These are phyloP conservation scores for Fusarium abutilonis DNA, from an alignment of 2,329 filamentous ascomycete species.

Conservation along the genomic window DNA sequence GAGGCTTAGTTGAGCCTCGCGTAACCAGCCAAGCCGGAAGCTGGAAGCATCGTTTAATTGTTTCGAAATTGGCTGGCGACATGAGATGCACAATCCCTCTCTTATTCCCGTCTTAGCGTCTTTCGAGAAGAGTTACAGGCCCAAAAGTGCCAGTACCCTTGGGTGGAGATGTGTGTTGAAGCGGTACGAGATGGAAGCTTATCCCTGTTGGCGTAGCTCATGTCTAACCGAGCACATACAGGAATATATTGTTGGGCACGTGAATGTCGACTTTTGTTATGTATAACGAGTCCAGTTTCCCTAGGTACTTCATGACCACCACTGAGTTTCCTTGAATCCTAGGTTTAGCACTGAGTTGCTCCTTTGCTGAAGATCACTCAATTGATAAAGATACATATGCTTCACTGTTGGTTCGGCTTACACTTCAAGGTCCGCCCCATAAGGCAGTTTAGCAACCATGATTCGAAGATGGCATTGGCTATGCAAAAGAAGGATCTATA, in stretches of 20 bases:
- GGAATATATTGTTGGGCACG: conserved; percentile 5
- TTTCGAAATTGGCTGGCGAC: not conserved
- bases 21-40: conserved; percentile 38
- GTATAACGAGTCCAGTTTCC: conserved; percentile 14
- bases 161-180: conserved; percentile 2
- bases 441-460: not conserved
- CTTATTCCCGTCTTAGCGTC: conserved; percentile 21
- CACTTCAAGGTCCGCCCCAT: not conserved
- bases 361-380: too few relatives aligned
- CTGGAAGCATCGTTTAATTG: conserved; percentile 22
- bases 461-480: not conserved
- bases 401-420: not conserved
- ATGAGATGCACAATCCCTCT: not conserved
- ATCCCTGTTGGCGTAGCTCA: conserved; percentile 5
- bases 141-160: not conserved
- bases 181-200: not conserved
- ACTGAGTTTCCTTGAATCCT: not conserved
- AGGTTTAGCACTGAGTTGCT: too few relatives aligned
- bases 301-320: not conserved
- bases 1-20: conserved; percentile 10
- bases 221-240: conserved; percentile 13
- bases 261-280: conserved; percentile 8
- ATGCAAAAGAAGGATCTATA: too few relatives aligned
- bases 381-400: too few relatives aligned
- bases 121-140: not conserved